Evolutionary conservation across 2,329 filamentous ascomycete species (phyloP).

Genomic region (Trichoderma sp.): DNA sequence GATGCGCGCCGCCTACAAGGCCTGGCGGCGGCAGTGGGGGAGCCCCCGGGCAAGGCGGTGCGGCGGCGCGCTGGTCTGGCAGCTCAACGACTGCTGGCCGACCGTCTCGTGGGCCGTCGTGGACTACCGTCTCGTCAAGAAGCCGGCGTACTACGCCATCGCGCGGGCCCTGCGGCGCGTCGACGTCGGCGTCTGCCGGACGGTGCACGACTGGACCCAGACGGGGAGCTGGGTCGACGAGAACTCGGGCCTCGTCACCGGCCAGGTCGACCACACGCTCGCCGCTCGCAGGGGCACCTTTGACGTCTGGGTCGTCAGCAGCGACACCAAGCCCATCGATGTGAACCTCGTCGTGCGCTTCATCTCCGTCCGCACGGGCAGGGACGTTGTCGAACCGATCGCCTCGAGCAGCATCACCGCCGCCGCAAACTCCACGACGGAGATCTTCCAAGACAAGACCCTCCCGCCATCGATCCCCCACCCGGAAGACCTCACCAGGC

Average conservation of each 20-base stretch:
- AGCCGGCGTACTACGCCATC: constrained; percentile 58
- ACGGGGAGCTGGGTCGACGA: constrained; percentile 28
- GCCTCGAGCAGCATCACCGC: constrained; percentile 34
- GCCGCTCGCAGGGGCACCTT: constrained; percentile 41
- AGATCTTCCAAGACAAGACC: constrained; percentile 36
- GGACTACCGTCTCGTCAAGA: constrained; percentile 65
- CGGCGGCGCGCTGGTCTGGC: constrained; percentile 68
- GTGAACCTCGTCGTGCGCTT: constrained; percentile 42
- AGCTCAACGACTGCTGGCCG: constrained; percentile 72
- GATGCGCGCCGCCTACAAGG: constrained; percentile 53
- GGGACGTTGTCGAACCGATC: constrained; percentile 39
- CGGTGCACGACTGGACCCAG: constrained; percentile 48
- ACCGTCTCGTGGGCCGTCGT: constrained; percentile 67
- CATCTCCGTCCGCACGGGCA: constrained; percentile 47
- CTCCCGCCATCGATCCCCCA: constrained; percentile 27
- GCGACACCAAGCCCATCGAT: constrained; percentile 32
- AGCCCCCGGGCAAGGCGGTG: constrained; percentile 55
- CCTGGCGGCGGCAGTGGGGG: constrained; percentile 66
- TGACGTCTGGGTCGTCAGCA: constrained; percentile 50
- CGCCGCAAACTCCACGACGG: constrained; percentile 45
- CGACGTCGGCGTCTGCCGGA: constrained; percentile 57
- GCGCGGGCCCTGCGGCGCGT: constrained; percentile 62
- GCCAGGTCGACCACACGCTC: constrained; percentile 43
- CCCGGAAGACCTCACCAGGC: constrained; percentile 9
- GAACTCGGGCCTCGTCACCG: constrained; percentile 27